Percentiles rank a stretch among this genome's conserved stretches.
These are phyloP conservation scores for Populus tomentosa DNA, from an alignment of 441 rosid species.

Conservation along the genomic window DNA sequence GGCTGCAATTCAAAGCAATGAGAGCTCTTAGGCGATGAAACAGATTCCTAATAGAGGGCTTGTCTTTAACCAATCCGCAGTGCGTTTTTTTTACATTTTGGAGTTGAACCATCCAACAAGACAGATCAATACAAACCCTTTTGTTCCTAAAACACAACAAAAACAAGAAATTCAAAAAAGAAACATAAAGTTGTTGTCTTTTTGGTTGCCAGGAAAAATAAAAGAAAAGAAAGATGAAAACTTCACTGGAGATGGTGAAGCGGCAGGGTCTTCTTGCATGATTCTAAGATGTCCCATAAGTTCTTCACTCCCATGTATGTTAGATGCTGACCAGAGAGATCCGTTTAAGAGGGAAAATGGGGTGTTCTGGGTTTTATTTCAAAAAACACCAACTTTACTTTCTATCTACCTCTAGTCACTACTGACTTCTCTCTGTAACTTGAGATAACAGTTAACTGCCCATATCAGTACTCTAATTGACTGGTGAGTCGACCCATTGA, in stretches of 20 bases:
- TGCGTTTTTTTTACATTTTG: constrained; percentile 56
- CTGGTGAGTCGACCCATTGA: not conserved
- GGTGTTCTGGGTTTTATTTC: too few relatives aligned
- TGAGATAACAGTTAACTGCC: not conserved
- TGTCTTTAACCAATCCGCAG: constrained; percentile 26
- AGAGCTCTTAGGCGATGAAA: constrained; percentile 93
- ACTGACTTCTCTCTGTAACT: not conserved
- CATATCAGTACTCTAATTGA: not conserved
- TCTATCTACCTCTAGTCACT: not conserved
- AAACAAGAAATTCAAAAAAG: not conserved
- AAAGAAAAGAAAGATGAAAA: not conserved
- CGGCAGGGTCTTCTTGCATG: constrained; percentile 82
- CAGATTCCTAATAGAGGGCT: constrained; percentile 61
- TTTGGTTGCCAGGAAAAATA: not conserved
- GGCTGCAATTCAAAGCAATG: constrained; percentile 76
- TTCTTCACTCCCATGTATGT: constrained; percentile 75
- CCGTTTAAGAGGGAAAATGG: not conserved
- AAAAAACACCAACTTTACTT: not conserved
- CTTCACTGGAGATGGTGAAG: constrained; percentile 71
- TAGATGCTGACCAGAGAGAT: not conserved
- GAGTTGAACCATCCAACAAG: constrained; percentile 90
- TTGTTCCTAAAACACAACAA: constrained; percentile 49
- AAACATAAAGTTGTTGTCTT: not conserved
- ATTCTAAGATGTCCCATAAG: constrained; percentile 77
- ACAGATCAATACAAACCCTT: constrained; percentile 79